phyloP scores from a whole-genome alignment of 2,329 filamentous ascomycete genomes.

The Clarireedia hainanense region DNA sequence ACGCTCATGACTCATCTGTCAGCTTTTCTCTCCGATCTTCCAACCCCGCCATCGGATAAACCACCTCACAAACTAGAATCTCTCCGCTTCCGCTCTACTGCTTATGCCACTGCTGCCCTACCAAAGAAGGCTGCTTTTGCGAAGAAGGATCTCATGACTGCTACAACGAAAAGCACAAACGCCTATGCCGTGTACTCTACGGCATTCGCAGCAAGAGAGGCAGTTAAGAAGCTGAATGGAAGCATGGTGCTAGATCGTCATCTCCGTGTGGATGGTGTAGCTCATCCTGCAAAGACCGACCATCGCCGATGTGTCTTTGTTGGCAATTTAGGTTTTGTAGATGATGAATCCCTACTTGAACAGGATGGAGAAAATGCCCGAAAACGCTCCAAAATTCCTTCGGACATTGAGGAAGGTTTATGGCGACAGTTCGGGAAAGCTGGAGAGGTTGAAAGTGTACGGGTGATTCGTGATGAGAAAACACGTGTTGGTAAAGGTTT shows the following conservation, averaged over 20 bases:
- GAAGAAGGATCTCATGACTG: conserved; percentile 81
- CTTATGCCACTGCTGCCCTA: conserved; percentile 67
- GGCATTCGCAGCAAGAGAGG: conserved; percentile 64
- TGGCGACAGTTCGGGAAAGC: conserved; percentile 73
- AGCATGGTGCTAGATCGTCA: conserved; percentile 78
- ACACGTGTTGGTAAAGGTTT: conserved; percentile 95
- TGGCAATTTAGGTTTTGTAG: conserved; percentile 91
- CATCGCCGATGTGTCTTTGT: conserved; percentile 91
- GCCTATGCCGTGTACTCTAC: conserved; percentile 89
- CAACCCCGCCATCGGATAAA: conserved; percentile 36
- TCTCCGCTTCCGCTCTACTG: conserved; percentile 86
- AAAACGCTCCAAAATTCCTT: conserved; percentile 65
- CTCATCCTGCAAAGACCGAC: conserved; percentile 75
- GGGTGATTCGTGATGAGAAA: conserved; percentile 79
- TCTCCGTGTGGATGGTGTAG: conserved; percentile 82
- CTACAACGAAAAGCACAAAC: conserved; percentile 88
- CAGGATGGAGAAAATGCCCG: conserved; percentile 61
- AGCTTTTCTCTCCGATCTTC: conserved; percentile 58
- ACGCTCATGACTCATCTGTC: conserved; percentile 66
- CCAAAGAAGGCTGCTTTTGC: conserved; percentile 94
- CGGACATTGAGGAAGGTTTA: conserved; percentile 86
- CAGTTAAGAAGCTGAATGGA: conserved; percentile 73
- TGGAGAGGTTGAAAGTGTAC: conserved; percentile 85
- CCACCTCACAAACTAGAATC: conserved; percentile 72
- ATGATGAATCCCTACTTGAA: conserved; percentile 71